Evolutionary conservation across 2,329 filamentous ascomycete genomes (phyloP), one percentile per base, ranked within the genome.

Genomic region (Apiospora marii): DNA sequence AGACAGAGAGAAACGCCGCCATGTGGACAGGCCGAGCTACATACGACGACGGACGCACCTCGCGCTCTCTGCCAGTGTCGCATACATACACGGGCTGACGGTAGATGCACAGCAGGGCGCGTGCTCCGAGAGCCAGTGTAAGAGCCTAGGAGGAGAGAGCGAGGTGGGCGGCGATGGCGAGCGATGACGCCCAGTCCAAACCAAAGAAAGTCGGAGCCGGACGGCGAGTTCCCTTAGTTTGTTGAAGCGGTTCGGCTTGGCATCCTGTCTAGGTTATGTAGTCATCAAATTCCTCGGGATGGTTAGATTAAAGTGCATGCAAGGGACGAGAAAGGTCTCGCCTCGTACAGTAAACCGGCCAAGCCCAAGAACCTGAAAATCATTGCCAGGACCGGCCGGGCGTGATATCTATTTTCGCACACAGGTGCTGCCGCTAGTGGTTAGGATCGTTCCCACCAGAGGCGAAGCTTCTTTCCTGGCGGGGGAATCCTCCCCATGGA

Each of bases 381-480:
- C 30, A 41, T 41, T 64, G 34, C 58, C 58, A 41, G 19, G 58
- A 41, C 19, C 8, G 58, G 34, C 19, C 8, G 58, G 34, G 24
- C 34, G 30, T 41, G 34, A 41, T n/a, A 64, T 64, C 41, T 41
- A 41, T 64, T 64, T 64, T 64, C 22, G 58, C 30, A 64, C 10
- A 3, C 7, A 22, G 27, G 19, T 19, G 53, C 19, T 34, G 53
- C 53, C 53, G 34, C 53, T 61, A 61, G 53, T 49, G 46, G 49
- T 3, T 13, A 51, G 49, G 49, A 51, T 51, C n/a, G 49, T 41
- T 64, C 34, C 34, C 34, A 64, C 6, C 8, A 22, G 58, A 22
- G 58, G 58, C 58, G 58, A 64, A 64, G 58, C 58, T 64, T 64
- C 58, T 64, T 24, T 53, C 41, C 41, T 64, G 41, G 58, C 22